Evolutionary conservation across 1,139 yeast genomes (phyloP).

Genomic region (Pichia sp.): DNA sequence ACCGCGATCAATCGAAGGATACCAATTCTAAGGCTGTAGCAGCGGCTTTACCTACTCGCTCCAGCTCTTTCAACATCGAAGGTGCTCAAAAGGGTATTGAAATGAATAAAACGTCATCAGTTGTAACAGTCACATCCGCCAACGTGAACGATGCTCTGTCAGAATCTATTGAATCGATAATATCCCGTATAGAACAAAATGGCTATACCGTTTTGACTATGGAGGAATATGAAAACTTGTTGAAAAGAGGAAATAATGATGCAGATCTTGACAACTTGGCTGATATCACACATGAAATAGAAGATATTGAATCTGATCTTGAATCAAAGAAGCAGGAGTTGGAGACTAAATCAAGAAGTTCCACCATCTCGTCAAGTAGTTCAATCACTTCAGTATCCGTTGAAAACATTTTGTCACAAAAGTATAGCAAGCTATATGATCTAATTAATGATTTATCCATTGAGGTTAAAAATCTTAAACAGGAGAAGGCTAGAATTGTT

Average conservation of each 20-base stretch:
- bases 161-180: constrained; percentile 18
- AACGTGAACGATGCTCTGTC: constrained; percentile 17
- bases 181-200: constrained; percentile 16
- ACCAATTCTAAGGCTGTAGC: neutral
- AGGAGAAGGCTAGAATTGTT: constrained; percentile 3
- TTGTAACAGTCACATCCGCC: constrained; percentile 17
- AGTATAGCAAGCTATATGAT: constrained; percentile 5
- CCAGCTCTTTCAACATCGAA: neutral
- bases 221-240: constrained; percentile 22
- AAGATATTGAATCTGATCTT: constrained; percentile 14
- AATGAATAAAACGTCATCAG: constrained; percentile 18
- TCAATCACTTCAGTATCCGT: constrained; percentile 16
- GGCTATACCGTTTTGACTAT: constrained; percentile 27
- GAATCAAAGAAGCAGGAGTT: constrained; percentile 14
- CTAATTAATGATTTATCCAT: constrained; percentile 6
- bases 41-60: neutral
- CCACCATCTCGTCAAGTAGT: constrained; percentile 10
- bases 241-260: constrained; percentile 2
- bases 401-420: constrained; percentile 15
- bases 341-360: constrained; percentile 10
- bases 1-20: neutral
- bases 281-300: constrained; percentile 16
- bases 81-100: constrained; percentile 1
- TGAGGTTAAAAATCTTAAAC: constrained; percentile 1
- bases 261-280: constrained; percentile 15